Conservation (phyloP, 257 asterid genomes). For the Solanum arcanum region DNA sequence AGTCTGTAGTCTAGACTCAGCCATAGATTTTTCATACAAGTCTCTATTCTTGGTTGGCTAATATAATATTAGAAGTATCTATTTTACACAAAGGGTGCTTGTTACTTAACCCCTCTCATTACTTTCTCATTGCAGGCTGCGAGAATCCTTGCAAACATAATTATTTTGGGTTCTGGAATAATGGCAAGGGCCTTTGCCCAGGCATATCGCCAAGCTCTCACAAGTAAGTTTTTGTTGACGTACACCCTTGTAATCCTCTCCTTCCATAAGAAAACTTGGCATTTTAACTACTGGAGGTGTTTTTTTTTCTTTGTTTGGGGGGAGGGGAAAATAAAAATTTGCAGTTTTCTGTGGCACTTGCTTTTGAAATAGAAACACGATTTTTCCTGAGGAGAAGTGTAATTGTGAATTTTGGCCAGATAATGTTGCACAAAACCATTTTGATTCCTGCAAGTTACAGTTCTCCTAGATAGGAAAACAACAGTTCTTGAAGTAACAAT, state of each 20-base stretch:
- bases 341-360: not conserved
- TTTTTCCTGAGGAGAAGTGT: not conserved
- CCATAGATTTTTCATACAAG: not conserved
- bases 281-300: not conserved
- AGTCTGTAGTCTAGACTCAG: not conserved
- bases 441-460: not conserved
- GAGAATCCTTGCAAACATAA: conserved; percentile 45
- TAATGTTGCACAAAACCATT: not conserved
- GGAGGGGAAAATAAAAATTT: not conserved
- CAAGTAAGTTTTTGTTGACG: conserved; percentile 29
- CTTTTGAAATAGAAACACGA: not conserved
- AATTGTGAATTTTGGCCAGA: not conserved
- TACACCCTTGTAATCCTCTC: not conserved
- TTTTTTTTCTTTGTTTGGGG: not conserved
- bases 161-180: conserved; percentile 53
- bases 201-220: conserved; percentile 72
- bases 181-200: conserved; percentile 53
- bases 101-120: not conserved
- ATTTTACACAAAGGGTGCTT: not conserved
- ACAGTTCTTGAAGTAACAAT: not conserved
- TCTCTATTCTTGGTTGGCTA: not conserved
- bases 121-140: conserved; percentile 35
- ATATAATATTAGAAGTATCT: not conserved
- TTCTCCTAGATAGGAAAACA: not conserved
- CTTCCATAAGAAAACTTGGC: not conserved